Percentiles rank a stretch among this genome's conserved stretches.
Conservation (phyloP, 2,329 filamentous ascomycete genomes). For the Sordariomycetes sp. region DNA sequence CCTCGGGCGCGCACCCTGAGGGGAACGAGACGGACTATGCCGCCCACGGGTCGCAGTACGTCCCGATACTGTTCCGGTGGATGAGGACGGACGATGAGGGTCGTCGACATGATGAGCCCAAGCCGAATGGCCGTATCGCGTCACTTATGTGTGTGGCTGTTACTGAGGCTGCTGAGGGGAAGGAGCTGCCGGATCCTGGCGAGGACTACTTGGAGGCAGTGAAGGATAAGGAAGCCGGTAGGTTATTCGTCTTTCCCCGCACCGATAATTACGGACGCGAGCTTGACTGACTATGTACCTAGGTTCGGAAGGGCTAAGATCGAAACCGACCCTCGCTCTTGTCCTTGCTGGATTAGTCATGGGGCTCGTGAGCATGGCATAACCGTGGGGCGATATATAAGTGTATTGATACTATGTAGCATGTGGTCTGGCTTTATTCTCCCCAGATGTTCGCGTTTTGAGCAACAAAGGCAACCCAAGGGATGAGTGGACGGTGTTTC, state of each 20-base stretch:
- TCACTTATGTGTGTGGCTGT: not conserved
- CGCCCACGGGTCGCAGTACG: not conserved
- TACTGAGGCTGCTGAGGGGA: not conserved
- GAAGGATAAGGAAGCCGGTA: not conserved
- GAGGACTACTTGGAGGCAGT: not conserved
- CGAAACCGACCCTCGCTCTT: not conserved
- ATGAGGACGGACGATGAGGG: not conserved
- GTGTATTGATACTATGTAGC: too few species aligned
- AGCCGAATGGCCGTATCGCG: not conserved
- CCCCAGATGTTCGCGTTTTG: too few species aligned
- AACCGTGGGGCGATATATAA: too few species aligned
- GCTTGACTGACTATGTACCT: not conserved
- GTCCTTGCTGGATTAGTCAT: not conserved
- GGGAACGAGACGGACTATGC: not conserved
- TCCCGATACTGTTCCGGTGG: not conserved
- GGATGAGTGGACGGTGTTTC: too few species aligned
- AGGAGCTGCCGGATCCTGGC: not conserved
- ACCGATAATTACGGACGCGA: not conserved
- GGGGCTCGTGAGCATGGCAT: not conserved
- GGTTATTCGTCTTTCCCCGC: not conserved
- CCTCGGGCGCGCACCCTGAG: not conserved
- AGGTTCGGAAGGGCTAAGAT: not conserved
- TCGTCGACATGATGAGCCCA: not conserved
- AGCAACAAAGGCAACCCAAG: too few species aligned
- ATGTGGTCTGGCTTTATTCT: too few species aligned